Conservation (phyloP, 805 yeast genomes). For the Candida broadrunensis region DNA sequence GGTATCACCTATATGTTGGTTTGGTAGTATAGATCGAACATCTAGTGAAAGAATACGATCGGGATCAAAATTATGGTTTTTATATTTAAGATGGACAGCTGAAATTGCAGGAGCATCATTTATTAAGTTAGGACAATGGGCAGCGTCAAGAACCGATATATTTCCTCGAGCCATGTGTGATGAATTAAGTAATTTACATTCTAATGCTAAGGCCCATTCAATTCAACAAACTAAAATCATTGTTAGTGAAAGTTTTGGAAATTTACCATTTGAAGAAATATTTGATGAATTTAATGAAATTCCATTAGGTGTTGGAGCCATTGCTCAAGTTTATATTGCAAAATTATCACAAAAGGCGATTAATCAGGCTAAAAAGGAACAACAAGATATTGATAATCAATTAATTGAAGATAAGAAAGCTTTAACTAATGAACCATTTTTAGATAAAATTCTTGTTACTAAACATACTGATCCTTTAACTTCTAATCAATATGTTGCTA, state of each 20-base stretch:
- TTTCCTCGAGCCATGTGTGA: slow-evolving; percentile 78
- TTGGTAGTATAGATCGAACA: slow-evolving; percentile 45
- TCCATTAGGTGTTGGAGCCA: slow-evolving; percentile 97
- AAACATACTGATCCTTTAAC: slow-evolving; percentile 28
- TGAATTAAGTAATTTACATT: slow-evolving; percentile 74
- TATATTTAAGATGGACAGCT: slow-evolving; percentile 57
- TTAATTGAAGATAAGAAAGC: slow-evolving; percentile 10
- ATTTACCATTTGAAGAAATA: slow-evolving; percentile 60
- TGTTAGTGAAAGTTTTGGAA: slow-evolving; percentile 57
- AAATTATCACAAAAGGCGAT: slow-evolving; percentile 51
- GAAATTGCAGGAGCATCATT: slow-evolving; percentile 92
- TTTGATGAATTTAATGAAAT: slow-evolving; percentile 72
- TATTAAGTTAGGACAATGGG: slow-evolving; percentile 96
- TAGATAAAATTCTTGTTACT: slow-evolving; percentile 33
- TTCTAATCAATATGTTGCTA: slow-evolving; percentile 67
- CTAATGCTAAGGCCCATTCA: slow-evolving; percentile 76
- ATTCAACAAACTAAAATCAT: slow-evolving; percentile 56
- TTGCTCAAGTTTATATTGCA: slow-evolving; percentile 91
- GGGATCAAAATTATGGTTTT: slow-evolving; percentile 74
- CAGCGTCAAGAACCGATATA: slow-evolving; percentile 93
- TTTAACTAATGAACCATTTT: slow-evolving; percentile 14
- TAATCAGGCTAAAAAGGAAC: slow-evolving; percentile 28
- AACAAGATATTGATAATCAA: slow-evolving; percentile 17
- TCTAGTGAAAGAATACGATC: slow-evolving; percentile 27
- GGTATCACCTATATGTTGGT: slow-evolving; percentile 60